Conservation (phyloP, 768 basidiomycete species). For the Lentinula boryana region DNA sequence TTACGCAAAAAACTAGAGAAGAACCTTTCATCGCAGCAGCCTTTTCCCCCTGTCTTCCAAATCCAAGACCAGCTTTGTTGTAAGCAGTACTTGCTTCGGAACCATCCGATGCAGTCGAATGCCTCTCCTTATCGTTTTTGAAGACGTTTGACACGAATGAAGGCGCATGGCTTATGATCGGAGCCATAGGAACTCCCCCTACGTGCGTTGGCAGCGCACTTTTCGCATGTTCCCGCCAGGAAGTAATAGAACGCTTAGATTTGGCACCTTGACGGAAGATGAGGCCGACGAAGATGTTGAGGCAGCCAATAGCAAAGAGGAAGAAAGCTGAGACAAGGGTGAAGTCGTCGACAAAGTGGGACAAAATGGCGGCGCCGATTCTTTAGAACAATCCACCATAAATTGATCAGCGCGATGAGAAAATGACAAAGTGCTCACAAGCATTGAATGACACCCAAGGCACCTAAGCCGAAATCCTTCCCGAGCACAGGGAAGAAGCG, state of each 20-base stretch:
- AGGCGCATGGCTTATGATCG: constrained; percentile 27
- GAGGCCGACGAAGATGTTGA: constrained; percentile 79
- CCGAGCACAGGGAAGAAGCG: constrained; percentile 93
- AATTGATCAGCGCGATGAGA: neutral
- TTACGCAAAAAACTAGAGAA: constrained; percentile 15
- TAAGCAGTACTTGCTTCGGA: constrained; percentile 5
- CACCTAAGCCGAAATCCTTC: constrained; percentile 75
- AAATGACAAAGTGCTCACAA: constrained; percentile 41
- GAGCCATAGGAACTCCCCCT: constrained; percentile 22
- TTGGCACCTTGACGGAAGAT: constrained; percentile 70
- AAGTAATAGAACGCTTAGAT: constrained; percentile 56
- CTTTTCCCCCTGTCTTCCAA: constrained; percentile 80
- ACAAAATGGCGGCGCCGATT: constrained; percentile 64
- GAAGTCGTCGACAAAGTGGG: constrained; percentile 77
- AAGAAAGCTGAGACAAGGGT: constrained; percentile 85
- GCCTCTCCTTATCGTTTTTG: constrained; percentile 11
- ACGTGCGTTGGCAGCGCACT: constrained; percentile 47
- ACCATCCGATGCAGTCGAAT: constrained; percentile 1
- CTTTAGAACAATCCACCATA: constrained; percentile 20
- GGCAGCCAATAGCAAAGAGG: constrained; percentile 75
- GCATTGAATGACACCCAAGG: constrained; percentile 83
- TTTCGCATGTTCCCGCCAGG: constrained; percentile 57
- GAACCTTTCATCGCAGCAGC: constrained; percentile 60
- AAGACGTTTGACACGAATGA: constrained; percentile 26
- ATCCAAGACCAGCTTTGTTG: constrained; percentile 54